Evolutionary conservation across 768 basidiomycete species (phyloP).

Genomic region (Exsudoporus frostii): DNA sequence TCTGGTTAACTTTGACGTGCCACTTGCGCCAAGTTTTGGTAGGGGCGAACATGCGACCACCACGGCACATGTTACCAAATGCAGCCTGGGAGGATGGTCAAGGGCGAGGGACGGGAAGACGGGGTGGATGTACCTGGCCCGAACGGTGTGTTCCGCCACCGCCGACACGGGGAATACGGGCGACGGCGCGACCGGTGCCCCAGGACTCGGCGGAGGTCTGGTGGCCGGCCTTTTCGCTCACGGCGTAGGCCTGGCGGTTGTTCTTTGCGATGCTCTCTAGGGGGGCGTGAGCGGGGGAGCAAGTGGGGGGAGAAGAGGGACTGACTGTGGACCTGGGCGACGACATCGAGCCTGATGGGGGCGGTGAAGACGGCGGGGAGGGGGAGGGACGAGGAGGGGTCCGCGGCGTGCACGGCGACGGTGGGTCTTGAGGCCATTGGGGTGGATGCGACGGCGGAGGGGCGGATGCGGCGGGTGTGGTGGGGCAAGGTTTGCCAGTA

Average conservation of each 20-base stretch:
- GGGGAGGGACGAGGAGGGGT: constrained; percentile 84
- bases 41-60: constrained; percentile 99
- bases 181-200: constrained; percentile 99
- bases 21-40: constrained; percentile 99
- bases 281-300: neutral
- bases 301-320: constrained; percentile 20
- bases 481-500: constrained; percentile 26
- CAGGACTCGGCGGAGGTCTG: constrained; percentile 99
- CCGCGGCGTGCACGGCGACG: constrained; percentile 79
- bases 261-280: constrained; percentile 97
- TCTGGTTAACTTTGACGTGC: constrained; percentile 99
- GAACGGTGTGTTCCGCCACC: constrained; percentile 98
- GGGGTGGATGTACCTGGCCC: constrained; percentile 62
- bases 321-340: constrained; percentile 98
- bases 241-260: constrained; percentile 94
- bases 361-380: constrained; percentile 96
- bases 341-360: constrained; percentile 97
- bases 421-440: constrained; percentile 92
- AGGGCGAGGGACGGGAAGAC: neutral
- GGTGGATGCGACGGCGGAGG: constrained; percentile 32
- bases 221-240: constrained; percentile 97
- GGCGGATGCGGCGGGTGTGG: constrained; percentile 7
- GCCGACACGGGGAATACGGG: constrained; percentile 99
- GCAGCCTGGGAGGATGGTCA: constrained; percentile 61
- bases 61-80: constrained; percentile 99